Evolutionary conservation across 345 rosid species (phyloP), one percentile per base, ranked within the genome.

Genomic region (Populus pruinosa): DNA sequence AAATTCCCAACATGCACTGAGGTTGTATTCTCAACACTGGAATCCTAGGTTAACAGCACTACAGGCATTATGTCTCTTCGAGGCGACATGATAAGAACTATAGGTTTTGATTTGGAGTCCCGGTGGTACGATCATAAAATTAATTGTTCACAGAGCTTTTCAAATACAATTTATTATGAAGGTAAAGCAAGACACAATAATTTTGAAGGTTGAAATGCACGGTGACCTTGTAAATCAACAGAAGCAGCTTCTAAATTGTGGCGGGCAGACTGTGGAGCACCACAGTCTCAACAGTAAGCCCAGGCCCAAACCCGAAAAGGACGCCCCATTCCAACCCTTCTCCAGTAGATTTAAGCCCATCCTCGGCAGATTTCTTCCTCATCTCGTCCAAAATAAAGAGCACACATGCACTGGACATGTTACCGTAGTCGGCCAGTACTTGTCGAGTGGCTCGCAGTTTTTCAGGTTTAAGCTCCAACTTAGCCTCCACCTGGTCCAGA

Each of bases 311-410:
- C 8, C 97, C 96, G 67, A 93, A 89, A 25, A 89, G 86, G 29
- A 91, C 94, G 7, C 97, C 97, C 97, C 97, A 93, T 12, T 93
- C 94, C 29, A 90, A 78, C 35, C 96, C 97, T 80, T 93, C 96
- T 2, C 97, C 96, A 5, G 97, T 93, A 5, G 90, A 87, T 68
- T 78, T 61, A 27, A 85, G 87, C 71, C 92, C 91, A 53, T 90
- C 88, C 17, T 90, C 75, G 2, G 70, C 47, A 4, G 88, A 90
- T 80, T 83, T 90, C 84, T 76, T 90, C 81, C 96, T 86, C 96
- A 91, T 89, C 79, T 93, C 91, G n/a, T 92, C 97, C 49, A 92
- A 59, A 8, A 92, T 90, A 55, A 92, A 92, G 66, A 92, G 61
- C 7, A 92, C 97, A 25, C 93, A 91, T 8, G 97, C 97, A 67